phyloP scores from a whole-genome alignment of 169 alveolate species.

The Babesia microti region DNA sequence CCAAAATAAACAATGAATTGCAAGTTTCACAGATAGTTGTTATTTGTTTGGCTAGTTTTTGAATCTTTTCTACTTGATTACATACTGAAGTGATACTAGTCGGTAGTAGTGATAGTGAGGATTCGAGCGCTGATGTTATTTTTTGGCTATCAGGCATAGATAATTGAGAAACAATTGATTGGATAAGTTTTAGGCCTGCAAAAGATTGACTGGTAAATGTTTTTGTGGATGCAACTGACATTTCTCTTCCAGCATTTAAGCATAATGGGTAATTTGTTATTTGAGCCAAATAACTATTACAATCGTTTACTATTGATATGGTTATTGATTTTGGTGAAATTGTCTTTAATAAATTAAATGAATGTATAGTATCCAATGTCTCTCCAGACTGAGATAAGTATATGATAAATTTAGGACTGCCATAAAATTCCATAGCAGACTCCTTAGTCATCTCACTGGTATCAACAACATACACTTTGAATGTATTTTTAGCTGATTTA shows the following conservation, averaged over 20 bases:
- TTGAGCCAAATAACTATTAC: constrained; percentile 75
- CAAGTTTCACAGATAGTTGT: constrained; percentile 5
- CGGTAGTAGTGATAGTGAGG: too few relatives aligned
- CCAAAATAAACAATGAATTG: constrained; percentile 55
- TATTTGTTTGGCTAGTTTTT: constrained; percentile 12
- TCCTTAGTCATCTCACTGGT: constrained; percentile 75
- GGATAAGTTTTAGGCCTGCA: constrained; percentile 8
- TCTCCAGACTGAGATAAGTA: constrained; percentile 90
- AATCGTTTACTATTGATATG: constrained; percentile 79
- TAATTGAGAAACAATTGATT: too few relatives aligned
- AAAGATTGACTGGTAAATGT: constrained; percentile 80
- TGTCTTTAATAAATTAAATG: constrained; percentile 12
- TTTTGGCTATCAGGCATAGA: too few relatives aligned
- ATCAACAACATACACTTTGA: constrained; percentile 76
- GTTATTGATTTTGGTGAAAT: constrained; percentile 32
- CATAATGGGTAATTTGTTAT: constrained; percentile 76
- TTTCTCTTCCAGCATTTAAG: constrained; percentile 92
- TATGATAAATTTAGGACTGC: constrained; percentile 71
- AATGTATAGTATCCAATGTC: constrained; percentile 76
- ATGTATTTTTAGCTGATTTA: constrained; percentile 22
- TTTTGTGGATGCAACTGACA: constrained; percentile 94
- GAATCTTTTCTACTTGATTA: constrained; percentile 5
- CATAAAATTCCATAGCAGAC: constrained; percentile 49
- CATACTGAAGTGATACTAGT: too few relatives aligned
- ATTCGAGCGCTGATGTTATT: too few relatives aligned